Evolutionary conservation across 1,284 basidiomycete genomes (phyloP).

Genomic region (Melampsora larici-populina): DNA sequence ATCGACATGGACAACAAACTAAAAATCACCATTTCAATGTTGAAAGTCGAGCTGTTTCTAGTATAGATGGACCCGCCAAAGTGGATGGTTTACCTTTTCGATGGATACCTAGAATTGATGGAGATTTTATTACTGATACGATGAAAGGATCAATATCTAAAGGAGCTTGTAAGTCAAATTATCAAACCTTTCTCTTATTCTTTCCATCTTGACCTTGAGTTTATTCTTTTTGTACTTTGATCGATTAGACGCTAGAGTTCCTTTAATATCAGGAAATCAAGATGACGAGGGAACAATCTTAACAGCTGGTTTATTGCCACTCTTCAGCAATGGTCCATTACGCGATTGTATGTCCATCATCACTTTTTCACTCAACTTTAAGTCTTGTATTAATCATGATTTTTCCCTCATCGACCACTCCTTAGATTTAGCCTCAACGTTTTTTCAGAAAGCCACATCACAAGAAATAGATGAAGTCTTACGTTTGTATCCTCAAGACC

Average conservation of each 20-base stretch:
- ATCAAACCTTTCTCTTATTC: no score
- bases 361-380: no score
- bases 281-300: conserved; percentile 11
- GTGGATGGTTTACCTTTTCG: neutral
- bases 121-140: neutral
- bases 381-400: no score
- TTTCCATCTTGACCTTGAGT: no score
- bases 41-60: neutral
- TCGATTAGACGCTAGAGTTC: neutral
- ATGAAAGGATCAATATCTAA: neutral
- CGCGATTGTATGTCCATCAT: neutral
- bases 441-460: neutral
- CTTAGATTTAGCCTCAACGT: neutral
- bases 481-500: conserved; percentile 10
- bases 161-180: neutral
- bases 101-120: neutral
- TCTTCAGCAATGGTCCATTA: neutral
- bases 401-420: no score
- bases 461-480: neutral
- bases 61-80: neutral
- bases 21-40: neutral
- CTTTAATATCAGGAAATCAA: neutral
- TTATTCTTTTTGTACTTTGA: no score
- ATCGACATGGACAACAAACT: no score
- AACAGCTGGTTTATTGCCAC: neutral